phyloP scores from a whole-genome alignment of 176 grass and related monocot genomes.

The Triticum monococcum region DNA sequence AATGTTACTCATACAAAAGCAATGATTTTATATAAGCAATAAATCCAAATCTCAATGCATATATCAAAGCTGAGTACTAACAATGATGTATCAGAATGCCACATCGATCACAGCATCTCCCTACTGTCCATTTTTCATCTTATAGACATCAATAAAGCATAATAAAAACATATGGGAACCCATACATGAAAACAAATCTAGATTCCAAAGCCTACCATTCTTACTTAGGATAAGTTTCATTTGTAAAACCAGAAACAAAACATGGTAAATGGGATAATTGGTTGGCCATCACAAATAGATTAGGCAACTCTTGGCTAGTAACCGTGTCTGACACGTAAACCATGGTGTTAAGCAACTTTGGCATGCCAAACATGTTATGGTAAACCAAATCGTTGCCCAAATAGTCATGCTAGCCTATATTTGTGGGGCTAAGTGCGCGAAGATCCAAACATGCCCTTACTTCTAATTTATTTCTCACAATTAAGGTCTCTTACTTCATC shows the following conservation, averaged over 20 bases:
- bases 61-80: background rate
- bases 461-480: background rate
- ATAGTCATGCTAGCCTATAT: background rate
- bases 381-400: background rate
- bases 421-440: background rate
- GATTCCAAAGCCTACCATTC: background rate
- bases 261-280: background rate
- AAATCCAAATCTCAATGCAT: background rate
- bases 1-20: conserved; percentile 16
- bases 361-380: background rate
- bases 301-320: background rate
- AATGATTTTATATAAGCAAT: conserved; percentile 13
- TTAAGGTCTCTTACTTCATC: background rate
- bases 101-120: background rate
- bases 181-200: background rate
- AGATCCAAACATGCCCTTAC: background rate
- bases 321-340: background rate
- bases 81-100: background rate
- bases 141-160: background rate
- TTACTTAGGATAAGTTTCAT: background rate
- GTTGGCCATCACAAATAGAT: background rate
- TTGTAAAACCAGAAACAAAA: background rate
- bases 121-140: background rate
- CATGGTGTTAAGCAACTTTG: background rate
- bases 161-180: background rate